Evolutionary conservation across 2,329 filamentous ascomycete species (phyloP), one percentile per base, ranked within the genome.

Genomic region (Hyphodiscus sp.): DNA sequence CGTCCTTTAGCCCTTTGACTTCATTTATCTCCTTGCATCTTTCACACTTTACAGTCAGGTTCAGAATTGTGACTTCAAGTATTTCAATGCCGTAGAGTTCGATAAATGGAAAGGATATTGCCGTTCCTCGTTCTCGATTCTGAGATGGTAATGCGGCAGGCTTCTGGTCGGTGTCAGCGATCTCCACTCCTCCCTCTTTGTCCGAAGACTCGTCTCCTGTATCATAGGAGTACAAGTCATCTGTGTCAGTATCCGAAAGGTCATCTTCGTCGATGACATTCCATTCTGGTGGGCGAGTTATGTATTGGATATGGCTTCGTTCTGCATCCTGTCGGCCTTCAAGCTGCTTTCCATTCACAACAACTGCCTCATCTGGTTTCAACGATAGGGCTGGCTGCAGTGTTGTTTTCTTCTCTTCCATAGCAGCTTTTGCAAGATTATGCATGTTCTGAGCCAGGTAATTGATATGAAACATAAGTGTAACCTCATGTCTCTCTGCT

Each of bases 211-310:
- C 58, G 18, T 64, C 63, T n/a, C 56, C 63, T 9, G 63, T 61
- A 49, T 65, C 67, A 48, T 74, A 74, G 6, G 71, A 76, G 46
- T 78, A 75, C 15, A 59, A 45, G 30, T 77, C 75, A 3, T 74
- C 74, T 1, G 74, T 75, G 19, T 76, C 74, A 43, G 77, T 76
- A 13, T 71, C 71, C 13, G 73, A 73, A 19, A 70, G 68, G 3
- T 73, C 73, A 4, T 75, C 74, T n/a, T 73, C 69, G 69, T 64
- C 57, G n/a, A 64, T 47, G 6, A 63, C 48, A 5, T 56, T 61
- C 89, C 89, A 95, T 68, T 95, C 89, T 0, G 87, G 86, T 10
- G 89, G 89, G 8, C 88, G 77, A 11, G 86, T 80, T 50, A 94
- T 89, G 54, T 87, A 72, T 55, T 85, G 79, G 47, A 94, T 72